phyloP scores from a whole-genome alignment of 768 basidiomycete genomes.

The Hebeloma cylindrosporum region DNA sequence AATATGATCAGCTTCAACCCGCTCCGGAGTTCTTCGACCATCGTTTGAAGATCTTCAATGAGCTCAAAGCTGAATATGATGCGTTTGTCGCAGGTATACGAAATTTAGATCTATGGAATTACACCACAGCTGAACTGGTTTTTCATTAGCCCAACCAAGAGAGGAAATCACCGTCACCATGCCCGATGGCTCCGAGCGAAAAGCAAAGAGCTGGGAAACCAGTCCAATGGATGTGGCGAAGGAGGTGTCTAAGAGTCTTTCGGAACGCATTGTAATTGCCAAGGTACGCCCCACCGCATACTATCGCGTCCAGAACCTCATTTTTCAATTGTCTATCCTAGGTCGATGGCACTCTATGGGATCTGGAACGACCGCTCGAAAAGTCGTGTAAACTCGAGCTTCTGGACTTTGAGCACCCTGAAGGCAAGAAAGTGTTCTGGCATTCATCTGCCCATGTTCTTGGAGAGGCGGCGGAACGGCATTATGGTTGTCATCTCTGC shows the following conservation, averaged over 20 bases:
- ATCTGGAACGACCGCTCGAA: slow-evolving; percentile 94
- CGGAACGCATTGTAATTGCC: slow-evolving; percentile 89
- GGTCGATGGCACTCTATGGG: slow-evolving; percentile 91
- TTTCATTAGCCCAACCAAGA: slow-evolving; percentile 65
- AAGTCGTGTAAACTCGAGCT: slow-evolving; percentile 75
- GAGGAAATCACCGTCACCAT: slow-evolving; percentile 83
- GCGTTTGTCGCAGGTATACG: slow-evolving; percentile 70
- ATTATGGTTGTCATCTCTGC: slow-evolving; percentile 96
- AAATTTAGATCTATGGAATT: neutral
- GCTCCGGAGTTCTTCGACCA: slow-evolving; percentile 85
- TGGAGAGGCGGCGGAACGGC: slow-evolving; percentile 93
- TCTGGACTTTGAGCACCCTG: slow-evolving; percentile 89
- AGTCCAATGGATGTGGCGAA: slow-evolving; percentile 90
- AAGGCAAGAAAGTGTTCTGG: slow-evolving; percentile 99
- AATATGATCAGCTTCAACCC: slow-evolving; percentile 64
- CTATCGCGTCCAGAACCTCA: slow-evolving; percentile 5
- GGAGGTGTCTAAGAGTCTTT: slow-evolving; percentile 80
- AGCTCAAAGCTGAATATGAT: slow-evolving; percentile 82
- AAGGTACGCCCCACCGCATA: slow-evolving; percentile 55
- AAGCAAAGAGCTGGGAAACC: slow-evolving; percentile 92
- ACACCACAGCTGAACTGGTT: slow-evolving; percentile 4
- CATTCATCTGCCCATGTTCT: slow-evolving; percentile 98
- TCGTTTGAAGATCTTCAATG: slow-evolving; percentile 86
- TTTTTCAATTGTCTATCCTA: slow-evolving; percentile 27
- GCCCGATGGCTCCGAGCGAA: slow-evolving; percentile 81